Percentiles rank a stretch among this genome's conserved stretches.
These are phyloP conservation scores for Pochonia chlamydosporia DNA, from an alignment of 2,329 filamentous ascomycete genomes.

Conservation along the genomic window DNA sequence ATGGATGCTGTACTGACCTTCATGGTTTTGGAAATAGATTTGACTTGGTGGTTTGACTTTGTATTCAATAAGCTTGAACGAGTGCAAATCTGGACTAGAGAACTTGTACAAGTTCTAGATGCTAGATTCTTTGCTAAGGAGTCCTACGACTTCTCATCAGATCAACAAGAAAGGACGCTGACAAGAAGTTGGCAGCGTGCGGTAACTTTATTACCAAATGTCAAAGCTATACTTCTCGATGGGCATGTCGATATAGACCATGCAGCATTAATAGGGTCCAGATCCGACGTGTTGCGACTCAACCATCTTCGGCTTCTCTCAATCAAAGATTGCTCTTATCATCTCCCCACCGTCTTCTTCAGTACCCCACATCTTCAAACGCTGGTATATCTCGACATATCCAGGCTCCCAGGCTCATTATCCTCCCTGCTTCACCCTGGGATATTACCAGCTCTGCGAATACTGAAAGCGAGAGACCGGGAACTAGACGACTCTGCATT, in stretches of 20 bases:
- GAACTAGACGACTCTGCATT: conserved; percentile 36
- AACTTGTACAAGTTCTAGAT: conserved; percentile 42
- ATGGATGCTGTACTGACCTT: background rate
- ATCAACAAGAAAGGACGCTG: conserved; percentile 26
- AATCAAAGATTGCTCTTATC: conserved; percentile 32
- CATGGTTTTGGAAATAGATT: conserved; percentile 29
- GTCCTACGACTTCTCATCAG: conserved; percentile 35
- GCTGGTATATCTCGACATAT: conserved; percentile 49
- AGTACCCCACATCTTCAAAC: conserved; percentile 26
- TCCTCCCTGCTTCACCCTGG: conserved; percentile 26
- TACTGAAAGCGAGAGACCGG: conserved; percentile 44
- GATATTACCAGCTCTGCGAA: conserved; percentile 39
- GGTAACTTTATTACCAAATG: conserved; percentile 33
- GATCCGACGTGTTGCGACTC: conserved; percentile 2
- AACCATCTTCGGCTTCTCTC: conserved; percentile 34
- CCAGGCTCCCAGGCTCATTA: conserved; percentile 40
- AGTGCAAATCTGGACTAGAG: conserved; percentile 32
- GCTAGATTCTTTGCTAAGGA: conserved; percentile 36
- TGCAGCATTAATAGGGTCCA: conserved; percentile 23
- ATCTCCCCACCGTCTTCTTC: conserved; percentile 36
- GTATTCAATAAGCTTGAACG: conserved; percentile 31
- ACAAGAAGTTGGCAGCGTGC: conserved; percentile 34
- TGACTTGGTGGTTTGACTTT: conserved; percentile 44
- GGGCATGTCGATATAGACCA: conserved; percentile 40
- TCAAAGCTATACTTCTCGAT: conserved; percentile 43